phyloP scores from a whole-genome alignment of 441 rosid genomes.

The Omphalea diandra region DNA sequence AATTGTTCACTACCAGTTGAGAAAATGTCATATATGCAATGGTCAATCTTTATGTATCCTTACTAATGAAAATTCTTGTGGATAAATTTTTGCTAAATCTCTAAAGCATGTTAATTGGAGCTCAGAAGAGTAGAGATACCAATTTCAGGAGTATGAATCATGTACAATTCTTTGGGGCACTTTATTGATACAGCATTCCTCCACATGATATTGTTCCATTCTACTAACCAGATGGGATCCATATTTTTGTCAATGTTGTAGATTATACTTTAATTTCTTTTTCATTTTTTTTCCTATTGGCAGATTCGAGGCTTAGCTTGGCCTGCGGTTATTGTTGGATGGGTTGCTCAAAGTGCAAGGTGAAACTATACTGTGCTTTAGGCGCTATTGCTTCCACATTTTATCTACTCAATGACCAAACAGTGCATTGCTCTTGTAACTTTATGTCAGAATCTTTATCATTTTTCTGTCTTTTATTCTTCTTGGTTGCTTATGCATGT shows the following conservation, averaged over 20 bases:
- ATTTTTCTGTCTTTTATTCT: neutral
- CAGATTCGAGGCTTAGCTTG: slow-evolving; percentile 57
- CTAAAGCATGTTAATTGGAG: neutral
- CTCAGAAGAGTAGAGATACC: neutral
- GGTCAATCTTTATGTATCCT: neutral
- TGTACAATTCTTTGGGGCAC: neutral
- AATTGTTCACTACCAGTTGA: slow-evolving; percentile 4
- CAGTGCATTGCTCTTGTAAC: neutral
- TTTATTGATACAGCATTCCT: neutral
- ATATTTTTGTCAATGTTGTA: neutral
- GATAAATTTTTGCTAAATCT: neutral
- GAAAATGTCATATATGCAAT: neutral
- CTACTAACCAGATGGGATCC: neutral
- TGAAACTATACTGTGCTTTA: slow-evolving; percentile 20
- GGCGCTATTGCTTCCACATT: slow-evolving; percentile 10
- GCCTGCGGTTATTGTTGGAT: slow-evolving; percentile 53
- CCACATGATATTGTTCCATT: neutral
- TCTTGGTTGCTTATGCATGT: neutral
- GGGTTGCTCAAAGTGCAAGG: slow-evolving; percentile 71
- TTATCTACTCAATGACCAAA: neutral
- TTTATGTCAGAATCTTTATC: neutral
- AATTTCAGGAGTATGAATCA: slow-evolving; percentile 45
- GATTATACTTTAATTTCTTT: slow-evolving; percentile 3
- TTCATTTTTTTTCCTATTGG: slow-evolving; percentile 15
- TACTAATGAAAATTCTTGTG: neutral